Evolutionary conservation across 2,329 filamentous ascomycete genomes (phyloP).

Genomic region (Myriosclerotinia duriaeana): DNA sequence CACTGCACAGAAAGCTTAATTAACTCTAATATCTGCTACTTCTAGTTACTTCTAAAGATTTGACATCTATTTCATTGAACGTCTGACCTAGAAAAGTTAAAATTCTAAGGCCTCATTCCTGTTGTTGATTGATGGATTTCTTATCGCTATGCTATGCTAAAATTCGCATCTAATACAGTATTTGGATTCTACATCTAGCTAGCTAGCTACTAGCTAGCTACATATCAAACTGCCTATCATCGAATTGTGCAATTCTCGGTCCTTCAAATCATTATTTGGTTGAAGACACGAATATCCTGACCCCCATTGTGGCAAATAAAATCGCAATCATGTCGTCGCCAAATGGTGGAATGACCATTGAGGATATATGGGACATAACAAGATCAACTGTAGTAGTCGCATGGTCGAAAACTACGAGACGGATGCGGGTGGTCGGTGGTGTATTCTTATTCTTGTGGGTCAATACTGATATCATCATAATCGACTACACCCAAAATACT

Average conservation of each 20-base stretch:
- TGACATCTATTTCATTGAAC: too few relatives aligned
- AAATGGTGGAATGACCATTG: constrained; percentile 36
- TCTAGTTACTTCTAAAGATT: too few relatives aligned
- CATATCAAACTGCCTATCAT: neutral
- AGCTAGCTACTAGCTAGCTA: too few relatives aligned
- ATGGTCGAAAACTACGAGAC: constrained; percentile 39
- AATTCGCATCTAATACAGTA: neutral
- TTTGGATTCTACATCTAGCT: neutral
- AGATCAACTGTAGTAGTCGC: constrained; percentile 29
- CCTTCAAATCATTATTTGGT: neutral
- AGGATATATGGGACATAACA: constrained; percentile 37
- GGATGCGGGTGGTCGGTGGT: constrained; percentile 35
- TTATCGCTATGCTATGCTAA: neutral
- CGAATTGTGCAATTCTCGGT: neutral
- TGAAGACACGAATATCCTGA: neutral
- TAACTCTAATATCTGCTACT: too few relatives aligned
- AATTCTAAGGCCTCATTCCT: too few relatives aligned
- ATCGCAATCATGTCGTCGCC: constrained; percentile 28
- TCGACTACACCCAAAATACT: constrained; percentile 7
- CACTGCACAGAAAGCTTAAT: too few relatives aligned
- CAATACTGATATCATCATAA: neutral
- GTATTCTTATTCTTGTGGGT: constrained; percentile 36
- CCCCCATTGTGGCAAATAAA: constrained; percentile 14
- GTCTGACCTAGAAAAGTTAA: neutral
- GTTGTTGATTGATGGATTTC: neutral